Conservation (phyloP, 2,329 filamentous ascomycete species). For the Clarireedia sp. region DNA sequence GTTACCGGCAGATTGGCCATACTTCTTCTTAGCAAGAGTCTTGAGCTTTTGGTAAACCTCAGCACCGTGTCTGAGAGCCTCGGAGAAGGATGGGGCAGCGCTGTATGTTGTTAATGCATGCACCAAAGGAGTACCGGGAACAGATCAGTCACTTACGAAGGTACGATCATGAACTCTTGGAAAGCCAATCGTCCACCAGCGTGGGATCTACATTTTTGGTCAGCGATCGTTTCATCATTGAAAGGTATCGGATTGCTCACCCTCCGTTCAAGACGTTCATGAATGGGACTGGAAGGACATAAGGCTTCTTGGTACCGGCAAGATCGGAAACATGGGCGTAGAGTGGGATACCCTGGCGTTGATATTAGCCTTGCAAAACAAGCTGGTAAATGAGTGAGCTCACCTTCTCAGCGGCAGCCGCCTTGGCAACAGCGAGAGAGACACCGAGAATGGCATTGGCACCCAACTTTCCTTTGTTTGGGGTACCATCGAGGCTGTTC, state of each 20-base stretch:
- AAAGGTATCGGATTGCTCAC: slow-evolving; percentile 18
- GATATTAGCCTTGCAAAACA: slow-evolving; percentile 6
- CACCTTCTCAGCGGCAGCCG: slow-evolving; percentile 79
- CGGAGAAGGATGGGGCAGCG: slow-evolving; percentile 80
- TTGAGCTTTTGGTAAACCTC: slow-evolving; percentile 99
- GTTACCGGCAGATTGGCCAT: slow-evolving; percentile 97
- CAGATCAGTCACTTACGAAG: slow-evolving; percentile 48
- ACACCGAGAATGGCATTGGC: slow-evolving; percentile 87
- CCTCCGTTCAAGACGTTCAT: slow-evolving; percentile 85
- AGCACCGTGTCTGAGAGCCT: slow-evolving; percentile 91
- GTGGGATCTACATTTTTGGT: slow-evolving; percentile 59
- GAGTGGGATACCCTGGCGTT: slow-evolving; percentile 60
- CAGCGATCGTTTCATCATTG: slow-evolving; percentile 8
- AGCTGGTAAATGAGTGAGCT: slow-evolving; percentile 6
- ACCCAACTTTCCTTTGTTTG: slow-evolving; percentile 82
- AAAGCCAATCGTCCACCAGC: slow-evolving; percentile 92
- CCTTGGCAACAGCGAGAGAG: slow-evolving; percentile 77
- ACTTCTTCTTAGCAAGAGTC: slow-evolving; percentile 96
- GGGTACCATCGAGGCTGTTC: slow-evolving; percentile 73
- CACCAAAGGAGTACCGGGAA: not conserved
- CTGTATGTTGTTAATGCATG: slow-evolving; percentile 34
- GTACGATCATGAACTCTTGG: slow-evolving; percentile 96
- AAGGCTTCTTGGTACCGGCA: slow-evolving; percentile 84
- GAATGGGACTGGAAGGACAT: slow-evolving; percentile 83
- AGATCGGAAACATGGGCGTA: slow-evolving; percentile 85